Evolutionary conservation across 192 early-diverging fungal genomes (phyloP).

Genomic region (Backusella westeae): DNA sequence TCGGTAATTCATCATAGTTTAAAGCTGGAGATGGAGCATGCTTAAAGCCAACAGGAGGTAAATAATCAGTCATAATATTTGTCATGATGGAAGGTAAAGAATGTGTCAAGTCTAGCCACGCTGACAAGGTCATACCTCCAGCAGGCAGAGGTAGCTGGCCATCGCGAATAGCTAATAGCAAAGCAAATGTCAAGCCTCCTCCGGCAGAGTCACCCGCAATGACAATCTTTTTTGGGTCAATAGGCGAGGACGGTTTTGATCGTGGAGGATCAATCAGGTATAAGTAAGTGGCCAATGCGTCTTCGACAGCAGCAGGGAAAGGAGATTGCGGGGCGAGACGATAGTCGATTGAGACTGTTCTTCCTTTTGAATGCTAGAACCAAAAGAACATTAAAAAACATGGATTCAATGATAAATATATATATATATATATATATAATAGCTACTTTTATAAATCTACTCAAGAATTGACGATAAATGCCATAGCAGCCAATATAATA

Average conservation of each 20-base stretch:
- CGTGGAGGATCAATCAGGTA: slow-evolving; percentile 55
- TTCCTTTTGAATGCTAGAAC: slow-evolving; percentile 18
- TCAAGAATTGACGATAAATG: slow-evolving; percentile 41
- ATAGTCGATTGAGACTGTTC: slow-evolving; percentile 56
- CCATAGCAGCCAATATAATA: slow-evolving; percentile 47
- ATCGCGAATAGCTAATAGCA: slow-evolving; percentile 56
- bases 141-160: slow-evolving; percentile 53
- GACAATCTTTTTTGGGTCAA: slow-evolving; percentile 55
- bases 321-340: slow-evolving; percentile 75
- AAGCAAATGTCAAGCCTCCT: slow-evolving; percentile 57
- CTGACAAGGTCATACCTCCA: slow-evolving; percentile 54
- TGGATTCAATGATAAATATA: neutral
- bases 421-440: neutral
- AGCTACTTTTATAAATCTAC: slow-evolving; percentile 46
- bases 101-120: slow-evolving; percentile 62
- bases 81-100: slow-evolving; percentile 42
- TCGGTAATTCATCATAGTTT: slow-evolving; percentile 23
- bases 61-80: slow-evolving; percentile 38
- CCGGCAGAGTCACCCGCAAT: slow-evolving; percentile 72
- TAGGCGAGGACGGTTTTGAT: slow-evolving; percentile 41
- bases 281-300: slow-evolving; percentile 74
- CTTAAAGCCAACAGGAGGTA: slow-evolving; percentile 47
- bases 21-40: slow-evolving; percentile 33
- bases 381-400: neutral
- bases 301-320: slow-evolving; percentile 82